Conservation (phyloP, 164 flowering plant species). For the Piper longum region DNA sequence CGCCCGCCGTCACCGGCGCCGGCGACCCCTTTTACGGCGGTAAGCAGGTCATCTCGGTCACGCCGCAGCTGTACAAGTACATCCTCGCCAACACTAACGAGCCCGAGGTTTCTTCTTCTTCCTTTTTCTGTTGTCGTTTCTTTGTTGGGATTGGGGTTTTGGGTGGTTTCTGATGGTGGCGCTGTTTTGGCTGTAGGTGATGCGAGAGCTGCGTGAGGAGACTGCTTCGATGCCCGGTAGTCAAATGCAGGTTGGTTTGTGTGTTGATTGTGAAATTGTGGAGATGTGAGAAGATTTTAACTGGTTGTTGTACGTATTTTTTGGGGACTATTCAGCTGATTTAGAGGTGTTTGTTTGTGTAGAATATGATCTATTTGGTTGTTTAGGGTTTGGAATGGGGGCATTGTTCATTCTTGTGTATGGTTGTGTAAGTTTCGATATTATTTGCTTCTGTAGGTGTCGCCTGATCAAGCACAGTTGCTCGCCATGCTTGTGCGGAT, state of each 20-base stretch:
- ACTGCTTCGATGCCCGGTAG: conserved; percentile 56
- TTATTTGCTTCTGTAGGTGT: conserved; percentile 34
- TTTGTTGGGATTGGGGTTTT: neutral
- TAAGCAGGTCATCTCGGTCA: conserved; percentile 20
- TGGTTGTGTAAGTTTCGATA: neutral
- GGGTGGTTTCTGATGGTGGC: neutral
- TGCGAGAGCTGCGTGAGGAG: conserved; percentile 58
- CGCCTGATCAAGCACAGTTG: conserved; percentile 88
- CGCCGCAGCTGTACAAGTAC: conserved; percentile 23
- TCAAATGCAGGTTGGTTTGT: conserved; percentile 20
- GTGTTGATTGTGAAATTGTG: neutral
- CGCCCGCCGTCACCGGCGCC: conserved; percentile 2
- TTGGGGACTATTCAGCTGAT: neutral
- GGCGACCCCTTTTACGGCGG: conserved; percentile 15
- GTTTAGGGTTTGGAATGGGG: neutral
- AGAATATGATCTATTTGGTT: neutral
- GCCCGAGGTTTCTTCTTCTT: conserved; percentile 12
- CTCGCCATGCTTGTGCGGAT: conserved; percentile 84
- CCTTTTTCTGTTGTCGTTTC: neutral
- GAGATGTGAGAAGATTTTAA: too few relatives aligned
- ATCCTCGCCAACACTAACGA: conserved; percentile 21
- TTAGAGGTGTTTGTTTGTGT: neutral
- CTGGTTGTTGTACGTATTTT: neutral
- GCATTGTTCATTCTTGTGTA: neutral
- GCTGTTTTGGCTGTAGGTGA: conserved; percentile 8